phyloP scores from a whole-genome alignment of 1,139 yeast species.

The Saccharomyces hybrid region DNA sequence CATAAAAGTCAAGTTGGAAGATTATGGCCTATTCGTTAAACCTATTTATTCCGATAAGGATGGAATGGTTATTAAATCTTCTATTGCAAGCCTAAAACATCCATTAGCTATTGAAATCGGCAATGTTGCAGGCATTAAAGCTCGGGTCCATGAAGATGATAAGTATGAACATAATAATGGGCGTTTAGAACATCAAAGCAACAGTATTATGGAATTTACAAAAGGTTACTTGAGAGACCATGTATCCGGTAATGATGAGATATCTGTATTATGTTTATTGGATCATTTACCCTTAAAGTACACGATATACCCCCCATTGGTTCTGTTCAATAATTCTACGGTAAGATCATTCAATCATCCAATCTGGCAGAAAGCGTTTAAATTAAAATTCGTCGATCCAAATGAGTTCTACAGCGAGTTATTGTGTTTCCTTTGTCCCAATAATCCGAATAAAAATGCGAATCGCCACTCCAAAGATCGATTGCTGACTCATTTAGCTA shows the following conservation, averaged over 20 bases:
- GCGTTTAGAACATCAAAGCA: constrained; percentile 4
- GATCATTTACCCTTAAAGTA: constrained; percentile 43
- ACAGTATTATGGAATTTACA: constrained; percentile 13
- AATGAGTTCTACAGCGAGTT: constrained; percentile 28
- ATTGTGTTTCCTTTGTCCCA: constrained; percentile 9
- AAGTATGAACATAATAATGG: constrained; percentile 1
- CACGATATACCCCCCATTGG: constrained; percentile 61
- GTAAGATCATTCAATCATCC: constrained; percentile 36
- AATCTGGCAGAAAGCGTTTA: constrained; percentile 33
- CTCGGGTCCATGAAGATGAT: not conserved
- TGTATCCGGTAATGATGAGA: constrained; percentile 1
- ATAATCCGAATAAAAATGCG: not conserved
- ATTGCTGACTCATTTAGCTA: constrained; percentile 56
- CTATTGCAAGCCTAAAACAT: constrained; percentile 5
- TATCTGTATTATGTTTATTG: constrained; percentile 10
- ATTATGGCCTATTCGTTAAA: constrained; percentile 15
- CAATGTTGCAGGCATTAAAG: not conserved
- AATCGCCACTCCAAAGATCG: constrained; percentile 16
- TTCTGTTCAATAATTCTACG: constrained; percentile 41
- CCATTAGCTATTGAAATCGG: constrained; percentile 4
- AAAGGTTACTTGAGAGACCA: constrained; percentile 9
- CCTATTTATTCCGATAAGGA: constrained; percentile 20
- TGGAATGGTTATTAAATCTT: constrained; percentile 22
- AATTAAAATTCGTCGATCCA: constrained; percentile 4
- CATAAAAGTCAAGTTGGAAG: constrained; percentile 28